Conservation (phyloP, 2,329 filamentous ascomycete species). For the Paecilomyces fulvus region DNA sequence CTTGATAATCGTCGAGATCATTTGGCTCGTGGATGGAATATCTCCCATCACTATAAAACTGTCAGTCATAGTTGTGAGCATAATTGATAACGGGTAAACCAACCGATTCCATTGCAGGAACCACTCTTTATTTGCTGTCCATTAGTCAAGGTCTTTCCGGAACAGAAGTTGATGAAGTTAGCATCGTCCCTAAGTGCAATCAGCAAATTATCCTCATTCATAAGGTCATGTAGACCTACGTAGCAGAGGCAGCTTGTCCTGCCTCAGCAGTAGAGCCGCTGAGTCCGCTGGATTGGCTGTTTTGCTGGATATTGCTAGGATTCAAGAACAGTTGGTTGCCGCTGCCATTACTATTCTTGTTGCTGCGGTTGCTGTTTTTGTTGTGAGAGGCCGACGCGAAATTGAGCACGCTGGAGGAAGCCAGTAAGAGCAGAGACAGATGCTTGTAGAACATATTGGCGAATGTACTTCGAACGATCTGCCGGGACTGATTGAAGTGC, state of each 20-base stretch:
- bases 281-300: conserved; percentile 12
- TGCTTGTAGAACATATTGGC: conserved; percentile 4
- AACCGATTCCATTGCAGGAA: conserved; percentile 49
- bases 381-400: conserved; percentile 5
- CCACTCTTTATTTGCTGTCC: conserved; percentile 42
- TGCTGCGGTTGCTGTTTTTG: conserved; percentile 12
- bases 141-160: conserved; percentile 47
- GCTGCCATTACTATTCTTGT: conserved; percentile 11
- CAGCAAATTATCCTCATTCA: neutral
- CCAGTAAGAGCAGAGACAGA: conserved; percentile 2
- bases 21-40: conserved; percentile 43
- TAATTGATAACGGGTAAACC: neutral
- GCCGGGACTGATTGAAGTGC: neutral
- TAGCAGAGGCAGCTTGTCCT: conserved; percentile 39
- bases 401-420: conserved; percentile 2
- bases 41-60: conserved; percentile 45
- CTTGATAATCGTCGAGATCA: conserved; percentile 48
- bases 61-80: conserved; percentile 2
- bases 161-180: conserved; percentile 56
- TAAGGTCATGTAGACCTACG: conserved; percentile 23
- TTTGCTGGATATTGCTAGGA: conserved; percentile 35
- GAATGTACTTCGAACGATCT: neutral
- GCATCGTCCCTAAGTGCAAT: conserved; percentile 33
- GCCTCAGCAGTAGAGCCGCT: conserved; percentile 18
- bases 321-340: conserved; percentile 21